A percentile compares a stretch with the other conserved stretches of the same genome.
These are phyloP conservation scores for Gautieria morchelliformis DNA, from an alignment of 768 basidiomycete genomes.

Conservation along the genomic window DNA sequence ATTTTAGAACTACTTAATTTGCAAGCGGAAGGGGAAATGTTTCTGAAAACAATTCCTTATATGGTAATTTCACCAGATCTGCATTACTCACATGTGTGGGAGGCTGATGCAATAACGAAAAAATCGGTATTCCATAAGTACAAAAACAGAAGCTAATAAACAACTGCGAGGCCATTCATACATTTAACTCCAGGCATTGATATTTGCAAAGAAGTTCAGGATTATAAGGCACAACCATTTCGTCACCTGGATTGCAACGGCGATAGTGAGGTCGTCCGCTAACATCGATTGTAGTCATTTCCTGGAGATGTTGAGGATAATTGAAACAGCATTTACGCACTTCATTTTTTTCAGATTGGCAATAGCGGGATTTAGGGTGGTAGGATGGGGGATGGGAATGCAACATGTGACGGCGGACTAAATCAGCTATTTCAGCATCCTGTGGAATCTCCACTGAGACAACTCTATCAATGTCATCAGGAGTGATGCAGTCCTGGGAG, in stretches of 20 bases:
- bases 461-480: too few relatives aligned
- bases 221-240: conserved; percentile 24
- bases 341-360: conserved; percentile 16
- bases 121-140: too few relatives aligned
- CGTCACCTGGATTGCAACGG: conserved; percentile 16
- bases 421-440: conserved; percentile 23
- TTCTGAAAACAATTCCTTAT: too few relatives aligned
- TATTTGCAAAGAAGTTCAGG: too few relatives aligned
- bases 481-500: conserved; percentile 13
- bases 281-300: conserved; percentile 20
- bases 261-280: too few relatives aligned
- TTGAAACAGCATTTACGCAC: conserved; percentile 15
- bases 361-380: conserved; percentile 17
- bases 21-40: too few relatives aligned
- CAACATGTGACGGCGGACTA: conserved; percentile 21
- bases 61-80: too few relatives aligned
- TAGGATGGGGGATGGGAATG: too few relatives aligned
- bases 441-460: conserved; percentile 25
- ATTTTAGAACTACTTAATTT: too few relatives aligned
- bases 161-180: conserved; percentile 25
- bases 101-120: too few relatives aligned
- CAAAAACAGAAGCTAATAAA: too few relatives aligned
- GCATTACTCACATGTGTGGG: too few relatives aligned
- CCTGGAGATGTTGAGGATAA: conserved; percentile 14
- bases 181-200: conserved; percentile 30